Percentiles rank a stretch among this genome's conserved stretches.
These are phyloP conservation scores for Clonostachys byssicola DNA, from an alignment of 2,329 filamentous ascomycete genomes.

Conservation along the genomic window DNA sequence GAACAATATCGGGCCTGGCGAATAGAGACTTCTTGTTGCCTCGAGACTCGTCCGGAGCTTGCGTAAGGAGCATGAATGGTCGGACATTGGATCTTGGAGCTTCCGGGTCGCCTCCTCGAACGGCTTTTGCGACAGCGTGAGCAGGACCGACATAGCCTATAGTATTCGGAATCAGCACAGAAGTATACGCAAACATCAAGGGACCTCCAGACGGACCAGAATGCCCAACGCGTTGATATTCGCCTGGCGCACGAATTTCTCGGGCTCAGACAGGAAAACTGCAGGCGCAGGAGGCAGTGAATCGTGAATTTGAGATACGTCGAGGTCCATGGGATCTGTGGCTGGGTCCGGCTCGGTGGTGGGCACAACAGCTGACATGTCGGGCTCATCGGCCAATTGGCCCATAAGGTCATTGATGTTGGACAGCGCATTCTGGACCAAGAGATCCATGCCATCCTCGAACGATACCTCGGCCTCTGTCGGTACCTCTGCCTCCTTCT, in stretches of 20 bases:
- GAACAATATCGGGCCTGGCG: conserved; percentile 21
- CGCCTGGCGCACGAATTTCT: conserved; percentile 28
- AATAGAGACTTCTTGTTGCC: conserved; percentile 25
- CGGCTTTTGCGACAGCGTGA: conserved; percentile 27
- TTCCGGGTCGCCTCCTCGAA: conserved; percentile 26
- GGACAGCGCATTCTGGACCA: conserved; percentile 33
- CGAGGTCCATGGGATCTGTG: conserved; percentile 20
- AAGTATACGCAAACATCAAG: conserved; percentile 1
- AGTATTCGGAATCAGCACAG: conserved; percentile 4
- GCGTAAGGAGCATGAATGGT: conserved; percentile 22
- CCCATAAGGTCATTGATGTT: conserved; percentile 30
- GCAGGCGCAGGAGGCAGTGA: conserved; percentile 15
- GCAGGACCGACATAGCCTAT: conserved; percentile 31
- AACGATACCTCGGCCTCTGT: background rate
- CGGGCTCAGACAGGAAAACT: conserved; percentile 22
- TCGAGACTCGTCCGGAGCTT: conserved; percentile 23
- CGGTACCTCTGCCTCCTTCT: conserved; percentile 14
- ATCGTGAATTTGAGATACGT: conserved; percentile 13
- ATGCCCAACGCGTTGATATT: conserved; percentile 33
- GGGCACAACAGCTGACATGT: conserved; percentile 9
- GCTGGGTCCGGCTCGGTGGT: conserved; percentile 15
- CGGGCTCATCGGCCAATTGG: conserved; percentile 17
- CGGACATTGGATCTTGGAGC: conserved; percentile 23
- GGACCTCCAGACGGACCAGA: conserved; percentile 23
- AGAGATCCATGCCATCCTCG: conserved; percentile 18